Conservation (phyloP, 164 flowering plant species). For the Platanus orientalis region DNA sequence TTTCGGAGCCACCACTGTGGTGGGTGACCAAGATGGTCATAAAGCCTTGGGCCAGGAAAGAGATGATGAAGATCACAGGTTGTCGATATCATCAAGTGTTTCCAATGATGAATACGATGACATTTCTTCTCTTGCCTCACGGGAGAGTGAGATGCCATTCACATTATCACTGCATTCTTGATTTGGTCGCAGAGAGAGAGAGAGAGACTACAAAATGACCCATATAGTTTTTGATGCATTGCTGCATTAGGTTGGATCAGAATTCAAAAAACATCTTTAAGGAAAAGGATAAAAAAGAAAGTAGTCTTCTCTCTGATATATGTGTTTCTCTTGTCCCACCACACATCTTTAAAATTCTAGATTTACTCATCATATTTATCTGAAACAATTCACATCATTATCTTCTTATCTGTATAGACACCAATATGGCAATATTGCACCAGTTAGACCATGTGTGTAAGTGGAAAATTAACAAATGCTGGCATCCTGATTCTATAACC, state of each 20-base stretch:
- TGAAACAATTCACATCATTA: background rate
- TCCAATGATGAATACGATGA: constrained; percentile 1
- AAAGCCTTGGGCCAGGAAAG: background rate
- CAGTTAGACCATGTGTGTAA: too few species aligned
- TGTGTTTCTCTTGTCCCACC: background rate
- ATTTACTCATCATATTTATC: background rate
- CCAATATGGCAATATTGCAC: too few species aligned
- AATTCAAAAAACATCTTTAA: background rate
- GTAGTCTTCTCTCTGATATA: too few species aligned
- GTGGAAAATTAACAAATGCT: too few species aligned
- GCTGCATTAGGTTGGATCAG: background rate
- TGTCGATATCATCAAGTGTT: constrained; percentile 4
- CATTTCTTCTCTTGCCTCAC: constrained; percentile 11
- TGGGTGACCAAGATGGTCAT: background rate
- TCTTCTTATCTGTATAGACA: background rate
- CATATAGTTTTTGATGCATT: background rate
- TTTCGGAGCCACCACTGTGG: constrained; percentile 12
- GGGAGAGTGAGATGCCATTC: constrained; percentile 33
- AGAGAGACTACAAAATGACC: background rate
- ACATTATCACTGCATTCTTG: constrained; percentile 22
- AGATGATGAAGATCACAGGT: background rate
- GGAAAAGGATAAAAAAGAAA: background rate
- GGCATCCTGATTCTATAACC: too few species aligned
- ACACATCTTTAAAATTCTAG: background rate
- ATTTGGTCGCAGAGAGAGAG: constrained; percentile 1